phyloP scores from a whole-genome alignment of 2,329 filamentous ascomycete species.

The Blastomyces silverae region DNA sequence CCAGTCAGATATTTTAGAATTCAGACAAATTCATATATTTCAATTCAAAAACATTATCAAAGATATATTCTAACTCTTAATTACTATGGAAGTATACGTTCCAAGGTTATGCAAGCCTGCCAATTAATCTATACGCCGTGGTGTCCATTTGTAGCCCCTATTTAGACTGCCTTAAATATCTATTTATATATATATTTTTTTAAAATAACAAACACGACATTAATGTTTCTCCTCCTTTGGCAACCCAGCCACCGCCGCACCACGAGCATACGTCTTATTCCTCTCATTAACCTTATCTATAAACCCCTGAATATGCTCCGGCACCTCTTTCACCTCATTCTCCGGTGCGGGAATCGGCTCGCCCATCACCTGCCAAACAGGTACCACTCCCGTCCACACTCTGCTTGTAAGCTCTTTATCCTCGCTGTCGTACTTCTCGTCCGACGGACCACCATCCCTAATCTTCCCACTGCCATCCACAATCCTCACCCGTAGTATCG shows the following conservation, averaged over 20 bases:
- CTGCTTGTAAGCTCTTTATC: slow-evolving; percentile 42
- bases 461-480: slow-evolving; percentile 69
- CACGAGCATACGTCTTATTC: slow-evolving; percentile 39
- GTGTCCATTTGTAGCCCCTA: background rate
- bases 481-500: slow-evolving; percentile 62
- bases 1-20: background rate
- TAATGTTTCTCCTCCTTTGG: background rate
- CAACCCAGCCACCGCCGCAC: background rate
- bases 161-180: background rate
- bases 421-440: slow-evolving; percentile 51
- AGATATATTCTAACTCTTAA: background rate
- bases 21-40: background rate
- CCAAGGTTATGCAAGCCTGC: background rate
- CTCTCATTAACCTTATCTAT: slow-evolving; percentile 44
- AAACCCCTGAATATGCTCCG: slow-evolving; percentile 55
- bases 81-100: background rate
- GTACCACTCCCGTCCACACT: slow-evolving; percentile 57
- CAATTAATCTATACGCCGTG: background rate
- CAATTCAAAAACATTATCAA: background rate
- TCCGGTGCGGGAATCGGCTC: slow-evolving; percentile 55
- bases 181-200: background rate
- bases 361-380: slow-evolving; percentile 59
- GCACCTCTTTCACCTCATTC: slow-evolving; percentile 54
- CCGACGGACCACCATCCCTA: slow-evolving; percentile 57
- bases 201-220: background rate